Conservation (phyloP, 495 filamentous ascomycete species). For the Chaetomium fimeti region DNA sequence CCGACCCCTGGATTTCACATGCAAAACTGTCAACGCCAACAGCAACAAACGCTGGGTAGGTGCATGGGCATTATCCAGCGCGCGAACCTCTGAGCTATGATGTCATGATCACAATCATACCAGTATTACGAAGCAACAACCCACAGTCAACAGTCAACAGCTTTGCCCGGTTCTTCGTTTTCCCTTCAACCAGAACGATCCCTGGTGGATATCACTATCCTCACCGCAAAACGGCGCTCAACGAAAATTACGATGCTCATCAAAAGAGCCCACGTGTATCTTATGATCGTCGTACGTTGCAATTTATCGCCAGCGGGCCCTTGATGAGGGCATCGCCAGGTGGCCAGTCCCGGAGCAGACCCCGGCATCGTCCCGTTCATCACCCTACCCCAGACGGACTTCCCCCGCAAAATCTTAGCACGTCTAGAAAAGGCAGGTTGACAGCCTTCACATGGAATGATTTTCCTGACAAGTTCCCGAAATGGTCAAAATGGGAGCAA, state of each 20-base stretch:
- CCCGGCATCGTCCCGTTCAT: neutral
- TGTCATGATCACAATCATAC: conserved; percentile 7
- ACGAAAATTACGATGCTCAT: neutral
- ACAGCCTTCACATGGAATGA: conserved; percentile 11
- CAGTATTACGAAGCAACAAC: neutral
- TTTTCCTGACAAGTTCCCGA: neutral
- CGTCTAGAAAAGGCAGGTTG: conserved; percentile 2
- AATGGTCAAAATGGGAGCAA: neutral
- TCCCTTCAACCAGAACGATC: neutral
- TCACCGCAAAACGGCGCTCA: neutral
- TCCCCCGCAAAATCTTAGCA: neutral
- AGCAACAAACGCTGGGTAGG: neutral
- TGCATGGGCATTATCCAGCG: neutral
- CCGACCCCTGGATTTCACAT: neutral
- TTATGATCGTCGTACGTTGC: conserved; percentile 2
- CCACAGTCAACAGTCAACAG: neutral
- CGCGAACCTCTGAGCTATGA: neutral
- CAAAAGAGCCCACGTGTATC: neutral
- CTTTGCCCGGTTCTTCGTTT: neutral
- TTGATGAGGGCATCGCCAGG: neutral
- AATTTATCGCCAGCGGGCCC: neutral
- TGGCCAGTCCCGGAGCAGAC: neutral
- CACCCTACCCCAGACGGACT: conserved; percentile 1
- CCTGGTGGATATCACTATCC: too few relatives aligned
- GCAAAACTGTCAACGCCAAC: conserved; percentile 2